phyloP scores from a whole-genome alignment of 2,329 filamentous ascomycete species.

The Scedosporium dehoogii region DNA sequence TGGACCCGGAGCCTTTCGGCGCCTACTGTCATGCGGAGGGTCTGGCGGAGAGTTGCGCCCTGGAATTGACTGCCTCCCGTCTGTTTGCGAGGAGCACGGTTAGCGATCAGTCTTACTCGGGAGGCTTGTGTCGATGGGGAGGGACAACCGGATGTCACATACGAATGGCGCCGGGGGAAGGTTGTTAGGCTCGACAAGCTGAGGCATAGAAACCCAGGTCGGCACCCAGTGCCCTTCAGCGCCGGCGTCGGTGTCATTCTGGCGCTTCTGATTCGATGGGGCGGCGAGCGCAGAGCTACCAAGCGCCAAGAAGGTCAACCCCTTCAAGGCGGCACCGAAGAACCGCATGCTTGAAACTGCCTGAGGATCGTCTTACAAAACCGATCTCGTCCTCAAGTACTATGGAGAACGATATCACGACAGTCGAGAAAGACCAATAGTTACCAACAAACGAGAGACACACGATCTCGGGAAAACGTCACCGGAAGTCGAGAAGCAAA shows the following conservation, averaged over 20 bases:
- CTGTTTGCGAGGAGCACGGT: constrained; percentile 9
- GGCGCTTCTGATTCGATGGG: constrained; percentile 4
- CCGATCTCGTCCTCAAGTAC: background rate
- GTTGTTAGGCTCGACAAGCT: constrained; percentile 52
- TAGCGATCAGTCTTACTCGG: background rate
- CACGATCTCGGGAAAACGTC: background rate
- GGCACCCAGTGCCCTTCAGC: constrained; percentile 43
- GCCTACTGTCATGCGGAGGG: constrained; percentile 47
- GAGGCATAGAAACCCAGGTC: constrained; percentile 57
- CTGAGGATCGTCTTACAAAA: too few species aligned
- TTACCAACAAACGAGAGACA: background rate
- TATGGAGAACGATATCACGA: background rate
- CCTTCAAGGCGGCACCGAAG: constrained; percentile 8
- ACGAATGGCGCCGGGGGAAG: constrained; percentile 52
- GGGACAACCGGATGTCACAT: constrained; percentile 21
- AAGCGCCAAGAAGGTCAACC: constrained; percentile 9
- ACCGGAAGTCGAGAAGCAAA: background rate
- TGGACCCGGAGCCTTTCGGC: constrained; percentile 49
- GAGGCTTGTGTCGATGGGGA: too few species aligned
- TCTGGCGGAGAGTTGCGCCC: constrained; percentile 57
- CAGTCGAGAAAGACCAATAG: background rate
- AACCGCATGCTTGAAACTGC: background rate
- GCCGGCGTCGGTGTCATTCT: constrained; percentile 17
- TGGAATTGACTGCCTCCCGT: constrained; percentile 36
- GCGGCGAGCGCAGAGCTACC: constrained; percentile 3